Conservation (phyloP, 306 rosid genomes). For the Spatholobus suberectus region DNA sequence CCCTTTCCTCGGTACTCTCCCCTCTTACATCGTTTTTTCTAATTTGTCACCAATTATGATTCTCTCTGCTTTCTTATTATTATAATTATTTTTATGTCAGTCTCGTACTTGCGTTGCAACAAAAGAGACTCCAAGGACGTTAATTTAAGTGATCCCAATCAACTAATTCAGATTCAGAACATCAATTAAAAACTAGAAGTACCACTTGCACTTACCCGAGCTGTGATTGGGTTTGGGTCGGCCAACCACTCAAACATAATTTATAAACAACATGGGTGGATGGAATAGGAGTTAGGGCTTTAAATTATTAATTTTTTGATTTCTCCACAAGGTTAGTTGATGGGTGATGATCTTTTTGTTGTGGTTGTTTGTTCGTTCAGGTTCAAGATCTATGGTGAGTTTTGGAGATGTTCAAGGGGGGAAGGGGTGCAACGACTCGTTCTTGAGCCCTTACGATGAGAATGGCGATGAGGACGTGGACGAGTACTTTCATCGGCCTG, state of each 20-base stretch:
- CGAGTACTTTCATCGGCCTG: constrained; percentile 68
- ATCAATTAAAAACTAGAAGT: not conserved
- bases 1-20: constrained; percentile 54
- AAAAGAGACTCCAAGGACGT: not conserved
- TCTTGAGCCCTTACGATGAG: constrained; percentile 56
- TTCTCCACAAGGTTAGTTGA: too few species aligned
- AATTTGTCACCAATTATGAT: too few species aligned
- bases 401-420: constrained; percentile 59
- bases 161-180: not conserved
- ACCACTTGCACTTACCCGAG: not conserved
- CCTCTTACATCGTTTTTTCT: not conserved
- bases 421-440: constrained; percentile 47
- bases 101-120: too few species aligned
- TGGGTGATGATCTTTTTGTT: not conserved
- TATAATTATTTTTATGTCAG: too few species aligned
- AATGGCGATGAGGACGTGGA: constrained; percentile 65
- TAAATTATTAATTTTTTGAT: too few species aligned
- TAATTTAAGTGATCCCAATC: not conserved
- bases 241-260: not conserved
- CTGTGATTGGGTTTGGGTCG: constrained; percentile 2
- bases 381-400: constrained; percentile 69
- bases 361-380: constrained; percentile 43
- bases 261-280: not conserved
- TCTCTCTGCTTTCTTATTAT: too few species aligned
- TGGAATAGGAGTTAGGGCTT: not conserved